Percentiles rank a stretch among this genome's conserved stretches.
These are phyloP conservation scores for Aegilops longissima DNA, from an alignment of 176 grass and related monocot species.

Conservation along the genomic window DNA sequence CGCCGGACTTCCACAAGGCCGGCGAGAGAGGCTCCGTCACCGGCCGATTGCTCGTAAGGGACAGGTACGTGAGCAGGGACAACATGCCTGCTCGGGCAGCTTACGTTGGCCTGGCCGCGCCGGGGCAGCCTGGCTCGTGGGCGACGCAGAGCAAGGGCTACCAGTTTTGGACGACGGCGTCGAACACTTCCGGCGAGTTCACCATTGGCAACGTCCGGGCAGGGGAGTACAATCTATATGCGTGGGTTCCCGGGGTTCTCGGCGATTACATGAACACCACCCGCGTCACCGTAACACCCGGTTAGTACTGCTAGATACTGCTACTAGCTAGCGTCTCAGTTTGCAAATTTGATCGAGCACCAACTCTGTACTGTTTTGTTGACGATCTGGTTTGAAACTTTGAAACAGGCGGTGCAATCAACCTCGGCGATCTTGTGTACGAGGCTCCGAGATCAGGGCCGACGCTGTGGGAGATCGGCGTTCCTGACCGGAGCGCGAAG, in stretches of 20 bases:
- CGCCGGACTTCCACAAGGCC: conserved; percentile 53
- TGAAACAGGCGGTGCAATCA: conserved; percentile 3
- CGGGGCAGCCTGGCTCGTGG: conserved; percentile 57
- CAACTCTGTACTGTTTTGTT: not conserved
- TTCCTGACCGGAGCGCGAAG: conserved; percentile 60
- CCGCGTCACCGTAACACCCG: conserved; percentile 41
- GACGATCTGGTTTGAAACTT: not conserved
- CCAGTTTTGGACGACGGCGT: conserved; percentile 68
- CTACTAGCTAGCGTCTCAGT: no score
- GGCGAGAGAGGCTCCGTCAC: conserved; percentile 41
- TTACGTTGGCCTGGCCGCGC: conserved; percentile 56
- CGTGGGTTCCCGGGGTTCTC: conserved; percentile 67
- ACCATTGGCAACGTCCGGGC: conserved; percentile 45
- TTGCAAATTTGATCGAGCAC: no score
- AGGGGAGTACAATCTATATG: conserved; percentile 69
- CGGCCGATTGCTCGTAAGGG: conserved; percentile 42
- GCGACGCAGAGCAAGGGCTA: conserved; percentile 57
- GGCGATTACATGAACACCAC: conserved; percentile 57
- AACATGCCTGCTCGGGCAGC: conserved; percentile 21
- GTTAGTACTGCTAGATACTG: not conserved
- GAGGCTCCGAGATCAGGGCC: conserved; percentile 59
- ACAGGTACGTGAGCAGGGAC: not conserved
- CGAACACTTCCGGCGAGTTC: conserved; percentile 32
- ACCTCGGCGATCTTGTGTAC: conserved; percentile 55
- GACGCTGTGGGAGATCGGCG: conserved; percentile 78